Evolutionary conservation across 2,329 filamentous ascomycete genomes (phyloP).

Genomic region (Dactylellina cionopaga): DNA sequence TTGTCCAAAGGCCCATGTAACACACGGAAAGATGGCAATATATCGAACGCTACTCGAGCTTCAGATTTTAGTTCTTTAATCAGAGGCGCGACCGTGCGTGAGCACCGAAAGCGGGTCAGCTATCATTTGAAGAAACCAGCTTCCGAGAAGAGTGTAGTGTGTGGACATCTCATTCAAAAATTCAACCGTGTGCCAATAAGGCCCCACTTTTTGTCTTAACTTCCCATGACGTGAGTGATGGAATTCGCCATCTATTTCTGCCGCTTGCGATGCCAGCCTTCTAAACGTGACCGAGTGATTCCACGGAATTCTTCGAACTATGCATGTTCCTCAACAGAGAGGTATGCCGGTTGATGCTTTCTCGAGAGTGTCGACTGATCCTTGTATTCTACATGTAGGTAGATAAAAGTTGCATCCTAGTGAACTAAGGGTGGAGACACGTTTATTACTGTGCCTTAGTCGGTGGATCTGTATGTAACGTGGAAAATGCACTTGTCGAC

Average conservation of each 20-base stretch:
- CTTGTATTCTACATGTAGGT: neutral
- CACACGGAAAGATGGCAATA: slow-evolving; percentile 34
- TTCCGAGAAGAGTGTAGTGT: slow-evolving; percentile 5
- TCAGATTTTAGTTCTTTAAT: slow-evolving; percentile 5
- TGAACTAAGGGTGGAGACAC: slow-evolving; percentile 41
- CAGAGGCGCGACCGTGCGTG: slow-evolving; percentile 36
- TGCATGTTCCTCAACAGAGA: slow-evolving; percentile 28
- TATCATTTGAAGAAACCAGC: slow-evolving; percentile 13
- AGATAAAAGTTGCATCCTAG: slow-evolving; percentile 32
- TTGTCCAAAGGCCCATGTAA: slow-evolving; percentile 31
- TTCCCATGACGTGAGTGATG: slow-evolving; percentile 51
- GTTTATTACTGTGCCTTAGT: slow-evolving; percentile 35
- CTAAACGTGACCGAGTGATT: slow-evolving; percentile 23
- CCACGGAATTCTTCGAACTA: neutral
- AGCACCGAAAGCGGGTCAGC: slow-evolving; percentile 23
- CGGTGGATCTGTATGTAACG: slow-evolving; percentile 43
- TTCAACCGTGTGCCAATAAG: slow-evolving; percentile 51
- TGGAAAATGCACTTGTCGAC: slow-evolving; percentile 44
- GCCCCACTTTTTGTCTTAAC: slow-evolving; percentile 51
- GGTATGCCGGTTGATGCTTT: slow-evolving; percentile 16
- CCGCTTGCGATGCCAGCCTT: slow-evolving; percentile 44
- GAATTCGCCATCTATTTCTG: slow-evolving; percentile 47
- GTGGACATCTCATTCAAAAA: slow-evolving; percentile 39
- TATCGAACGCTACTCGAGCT: slow-evolving; percentile 12
- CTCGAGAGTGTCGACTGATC: slow-evolving; percentile 18